Base-by-base conservation (phyloP, 805 yeast species). In the Kodamaea kaohsiungensis region DNA sequence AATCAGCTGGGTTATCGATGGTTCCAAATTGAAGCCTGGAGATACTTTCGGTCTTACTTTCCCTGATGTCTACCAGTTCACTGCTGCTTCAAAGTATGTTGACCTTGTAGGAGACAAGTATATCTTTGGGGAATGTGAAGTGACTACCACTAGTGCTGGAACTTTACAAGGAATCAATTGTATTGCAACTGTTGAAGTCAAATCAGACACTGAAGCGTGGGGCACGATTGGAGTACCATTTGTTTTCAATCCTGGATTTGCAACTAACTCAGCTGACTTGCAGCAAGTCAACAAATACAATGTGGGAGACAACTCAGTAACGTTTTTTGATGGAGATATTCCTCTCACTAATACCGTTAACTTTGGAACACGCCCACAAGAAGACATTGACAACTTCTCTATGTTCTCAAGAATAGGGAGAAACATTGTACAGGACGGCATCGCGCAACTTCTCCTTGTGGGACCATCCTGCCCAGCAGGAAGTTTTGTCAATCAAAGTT, bases 121-220 rank as follows among this genome's bases (percentile, higher is more conserved):
- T 3, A 45, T 46, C 7, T 64, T 57, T 51, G 72, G 71, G 3
- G 59, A 61, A 10, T 68, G 72, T 59, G 15, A 37, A 3, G 54
- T 61, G 9, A 52, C 35, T 10, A 30, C 35, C 13, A 43, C 22
- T 45, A 51, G 25, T 59, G 59, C 37, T 55, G 55, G 22, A 38
- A 46, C 45, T 4, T 53, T 7, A 52, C 42, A 39, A n/a, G 19
- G 33, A n/a, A 15, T 57, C 8, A 18, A 47, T 3, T 57, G 61
- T 30, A 57, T 58, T 6, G 62, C 59, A 9, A 25, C 62, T 4
- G 38, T 49, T 37, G 38, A 30, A 13, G 60, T 68, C 6, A 46
- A 46, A 1, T 5, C 60, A 1, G 19, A 51, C 2, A 59, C 61
- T 12, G 35, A 18, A 15, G 68, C 58, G 10, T 49, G 49, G 17